Evolutionary conservation across 768 basidiomycete genomes (phyloP).

Genomic region (Mycena epipterygia): DNA sequence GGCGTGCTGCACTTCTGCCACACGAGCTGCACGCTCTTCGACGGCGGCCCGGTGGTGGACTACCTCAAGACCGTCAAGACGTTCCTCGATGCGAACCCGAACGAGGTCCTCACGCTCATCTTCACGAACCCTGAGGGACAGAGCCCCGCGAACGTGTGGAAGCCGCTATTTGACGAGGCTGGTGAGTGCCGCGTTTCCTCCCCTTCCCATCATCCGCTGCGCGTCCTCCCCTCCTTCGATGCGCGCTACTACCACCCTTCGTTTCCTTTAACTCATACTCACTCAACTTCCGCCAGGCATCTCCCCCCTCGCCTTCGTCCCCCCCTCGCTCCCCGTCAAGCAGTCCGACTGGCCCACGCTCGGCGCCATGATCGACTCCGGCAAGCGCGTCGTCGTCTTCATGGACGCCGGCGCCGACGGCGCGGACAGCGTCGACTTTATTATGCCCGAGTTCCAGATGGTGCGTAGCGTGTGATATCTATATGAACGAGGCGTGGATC

Average conservation of each 20-base stretch:
- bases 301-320: slow-evolving; percentile 63
- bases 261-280: not conserved
- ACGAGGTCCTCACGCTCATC: slow-evolving; percentile 73
- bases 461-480: slow-evolving; percentile 28
- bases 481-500: too few species aligned
- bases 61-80: slow-evolving; percentile 68
- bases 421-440: slow-evolving; percentile 46
- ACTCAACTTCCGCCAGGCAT: slow-evolving; percentile 53
- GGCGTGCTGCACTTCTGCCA: slow-evolving; percentile 70
- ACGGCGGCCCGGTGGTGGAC: slow-evolving; percentile 63
- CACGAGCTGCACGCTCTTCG: slow-evolving; percentile 67
- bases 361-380: slow-evolving; percentile 59
- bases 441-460: slow-evolving; percentile 58
- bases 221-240: too few species aligned
- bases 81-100: slow-evolving; percentile 72
- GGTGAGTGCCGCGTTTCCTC: slow-evolving; percentile 46
- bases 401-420: slow-evolving; percentile 55
- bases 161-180: slow-evolving; percentile 63
- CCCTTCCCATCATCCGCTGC: not conserved
- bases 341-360: slow-evolving; percentile 62
- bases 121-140: slow-evolving; percentile 76
- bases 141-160: slow-evolving; percentile 63
- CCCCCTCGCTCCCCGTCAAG: slow-evolving; percentile 53
- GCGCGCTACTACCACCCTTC: too few species aligned
- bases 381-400: slow-evolving; percentile 63